phyloP scores from a whole-genome alignment of 1,284 basidiomycete genomes.

The Taiwanofungus camphoratus region DNA sequence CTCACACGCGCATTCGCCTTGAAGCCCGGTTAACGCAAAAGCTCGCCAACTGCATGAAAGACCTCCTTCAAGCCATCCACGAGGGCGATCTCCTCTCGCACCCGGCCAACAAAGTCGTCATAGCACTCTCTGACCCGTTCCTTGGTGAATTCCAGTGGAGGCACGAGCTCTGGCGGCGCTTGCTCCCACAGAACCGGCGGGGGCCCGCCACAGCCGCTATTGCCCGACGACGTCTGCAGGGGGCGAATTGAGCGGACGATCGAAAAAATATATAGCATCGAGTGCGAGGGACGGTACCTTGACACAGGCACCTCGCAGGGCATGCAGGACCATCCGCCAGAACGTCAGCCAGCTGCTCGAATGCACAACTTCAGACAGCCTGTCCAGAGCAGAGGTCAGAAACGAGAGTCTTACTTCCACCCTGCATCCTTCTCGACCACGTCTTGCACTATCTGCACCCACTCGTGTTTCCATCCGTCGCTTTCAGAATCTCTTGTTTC shows the following conservation, averaged over 20 bases:
- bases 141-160: slow-evolving; percentile 14
- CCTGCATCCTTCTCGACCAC: slow-evolving; percentile 30
- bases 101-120: slow-evolving; percentile 19
- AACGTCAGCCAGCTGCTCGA: slow-evolving; percentile 25
- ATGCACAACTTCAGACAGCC: background rate
- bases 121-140: slow-evolving; percentile 17
- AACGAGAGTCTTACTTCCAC: slow-evolving; percentile 24
- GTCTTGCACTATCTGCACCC: slow-evolving; percentile 26
- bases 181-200: slow-evolving; percentile 14
- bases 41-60: slow-evolving; percentile 2
- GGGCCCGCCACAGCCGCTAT: too few relatives aligned
- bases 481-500: too few relatives aligned
- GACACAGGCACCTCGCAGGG: slow-evolving; percentile 7
- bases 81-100: slow-evolving; percentile 13
- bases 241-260: background rate
- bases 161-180: slow-evolving; percentile 19
- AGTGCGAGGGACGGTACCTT: background rate
- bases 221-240: too few relatives aligned
- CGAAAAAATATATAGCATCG: background rate
- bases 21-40: background rate
- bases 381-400: background rate
- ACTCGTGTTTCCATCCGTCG: slow-evolving; percentile 26
- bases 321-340: slow-evolving; percentile 27
- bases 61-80: slow-evolving; percentile 11
- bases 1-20: too few relatives aligned